phyloP scores from a whole-genome alignment of 2,329 filamentous ascomycete species.

The Aschersonia sp. region DNA sequence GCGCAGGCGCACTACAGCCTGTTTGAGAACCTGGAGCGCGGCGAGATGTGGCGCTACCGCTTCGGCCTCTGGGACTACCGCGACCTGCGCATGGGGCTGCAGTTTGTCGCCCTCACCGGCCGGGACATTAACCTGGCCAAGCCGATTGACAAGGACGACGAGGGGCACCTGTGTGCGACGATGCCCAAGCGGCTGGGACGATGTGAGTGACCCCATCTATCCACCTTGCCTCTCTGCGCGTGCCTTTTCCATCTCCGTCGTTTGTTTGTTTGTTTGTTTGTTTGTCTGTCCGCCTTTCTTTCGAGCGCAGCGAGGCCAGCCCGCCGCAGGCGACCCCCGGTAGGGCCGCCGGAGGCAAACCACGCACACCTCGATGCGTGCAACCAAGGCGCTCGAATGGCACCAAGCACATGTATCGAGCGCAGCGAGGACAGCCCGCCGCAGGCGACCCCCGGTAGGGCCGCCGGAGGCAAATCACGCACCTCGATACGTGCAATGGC shows the following conservation, averaged over 20 bases:
- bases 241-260: not conserved
- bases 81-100: slow-evolving; percentile 34
- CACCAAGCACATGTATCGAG: not conserved
- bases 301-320: too few species aligned
- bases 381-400: too few species aligned
- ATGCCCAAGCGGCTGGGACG: slow-evolving; percentile 22
- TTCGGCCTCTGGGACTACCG: slow-evolving; percentile 34
- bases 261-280: not conserved
- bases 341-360: not conserved
- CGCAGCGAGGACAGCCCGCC: too few species aligned
- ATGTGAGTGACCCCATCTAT: slow-evolving; percentile 9
- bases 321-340: too few species aligned
- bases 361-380: not conserved
- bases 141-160: slow-evolving; percentile 28
- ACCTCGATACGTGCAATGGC: not conserved
- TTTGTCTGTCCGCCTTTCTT: not conserved
- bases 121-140: slow-evolving; percentile 32
- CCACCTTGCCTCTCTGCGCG: slow-evolving; percentile 4
- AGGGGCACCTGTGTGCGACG: slow-evolving; percentile 27
- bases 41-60: slow-evolving; percentile 29
- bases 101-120: slow-evolving; percentile 39
- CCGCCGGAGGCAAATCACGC: not conserved
- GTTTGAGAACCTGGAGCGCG: slow-evolving; percentile 33
- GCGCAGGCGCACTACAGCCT: slow-evolving; percentile 32
- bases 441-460: too few species aligned